Evolutionary conservation across 1,284 basidiomycete genomes (phyloP).

Genomic region (Fereydounia khargensis): DNA sequence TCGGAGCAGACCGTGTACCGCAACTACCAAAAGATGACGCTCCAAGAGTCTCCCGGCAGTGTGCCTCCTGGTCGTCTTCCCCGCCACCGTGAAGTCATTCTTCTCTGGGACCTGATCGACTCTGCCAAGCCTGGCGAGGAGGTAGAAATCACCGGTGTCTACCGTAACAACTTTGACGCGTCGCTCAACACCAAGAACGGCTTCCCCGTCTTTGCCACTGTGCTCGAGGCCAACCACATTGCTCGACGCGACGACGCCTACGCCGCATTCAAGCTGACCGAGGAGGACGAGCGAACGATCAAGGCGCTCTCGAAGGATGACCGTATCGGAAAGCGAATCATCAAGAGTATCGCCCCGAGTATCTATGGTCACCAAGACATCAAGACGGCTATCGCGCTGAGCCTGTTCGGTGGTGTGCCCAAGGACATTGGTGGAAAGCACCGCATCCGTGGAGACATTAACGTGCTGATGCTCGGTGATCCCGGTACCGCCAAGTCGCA

Average conservation of each 20-base stretch:
- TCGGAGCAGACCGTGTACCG: slow-evolving; percentile 98
- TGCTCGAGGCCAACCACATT: slow-evolving; percentile 84
- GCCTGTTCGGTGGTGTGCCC: slow-evolving; percentile 85
- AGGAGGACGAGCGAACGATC: slow-evolving; percentile 93
- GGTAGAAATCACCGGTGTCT: slow-evolving; percentile 87
- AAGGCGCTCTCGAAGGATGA: slow-evolving; percentile 81
- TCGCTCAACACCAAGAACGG: slow-evolving; percentile 97
- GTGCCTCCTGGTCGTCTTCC: slow-evolving; percentile 96
- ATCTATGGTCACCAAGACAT: slow-evolving; percentile 99
- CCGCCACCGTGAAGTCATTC: slow-evolving; percentile 90
- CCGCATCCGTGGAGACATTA: slow-evolving; percentile 94
- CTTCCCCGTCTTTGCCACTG: slow-evolving; percentile 97
- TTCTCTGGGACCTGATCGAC: slow-evolving; percentile 97
- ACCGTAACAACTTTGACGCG: slow-evolving; percentile 98
- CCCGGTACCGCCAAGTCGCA: slow-evolving; percentile 99
- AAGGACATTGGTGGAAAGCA: slow-evolving; percentile 97
- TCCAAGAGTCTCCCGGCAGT: slow-evolving; percentile 97
- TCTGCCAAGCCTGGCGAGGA: slow-evolving; percentile 97
- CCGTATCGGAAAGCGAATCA: slow-evolving; percentile 90
- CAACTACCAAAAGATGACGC: slow-evolving; percentile 98
- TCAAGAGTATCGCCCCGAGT: slow-evolving; percentile 96
- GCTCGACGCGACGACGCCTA: slow-evolving; percentile 94
- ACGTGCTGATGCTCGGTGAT: slow-evolving; percentile 90
- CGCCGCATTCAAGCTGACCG: slow-evolving; percentile 90
- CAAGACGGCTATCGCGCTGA: slow-evolving; percentile 93